Evolutionary conservation across 306 rosid genomes (phyloP).

Genomic region (Rosa persica): DNA sequence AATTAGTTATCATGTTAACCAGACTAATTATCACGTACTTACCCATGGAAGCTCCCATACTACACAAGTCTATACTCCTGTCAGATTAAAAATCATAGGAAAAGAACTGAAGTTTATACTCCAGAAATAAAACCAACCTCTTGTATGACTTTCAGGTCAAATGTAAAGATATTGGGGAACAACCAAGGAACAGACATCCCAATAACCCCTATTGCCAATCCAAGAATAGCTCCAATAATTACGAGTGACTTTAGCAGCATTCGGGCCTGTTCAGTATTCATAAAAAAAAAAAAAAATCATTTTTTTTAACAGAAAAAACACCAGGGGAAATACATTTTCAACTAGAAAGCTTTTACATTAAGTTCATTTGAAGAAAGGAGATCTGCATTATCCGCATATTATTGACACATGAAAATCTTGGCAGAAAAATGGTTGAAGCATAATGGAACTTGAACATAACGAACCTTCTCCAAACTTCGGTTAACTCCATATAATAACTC

Average conservation of each 20-base stretch:
- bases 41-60: neutral
- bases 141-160: conserved; percentile 63
- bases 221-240: conserved; percentile 62
- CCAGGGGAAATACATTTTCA: neutral
- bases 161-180: conserved; percentile 76
- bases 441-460: conserved; percentile 12
- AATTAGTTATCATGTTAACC: neutral
- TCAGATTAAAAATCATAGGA: neutral
- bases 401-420: neutral
- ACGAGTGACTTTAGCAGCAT: conserved; percentile 75
- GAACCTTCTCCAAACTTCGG: conserved; percentile 69
- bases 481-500: conserved; percentile 68
- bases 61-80: neutral
- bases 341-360: neutral
- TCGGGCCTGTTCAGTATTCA: conserved; percentile 53
- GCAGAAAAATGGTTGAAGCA: neutral
- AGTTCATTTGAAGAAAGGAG: neutral
- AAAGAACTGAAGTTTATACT: neutral
- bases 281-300: neutral
- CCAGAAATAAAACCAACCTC: conserved; percentile 54
- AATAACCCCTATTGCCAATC: conserved; percentile 58
- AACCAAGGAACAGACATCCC: conserved; percentile 79
- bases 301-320: neutral
- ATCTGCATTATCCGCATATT: neutral
- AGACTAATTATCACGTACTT: neutral